A percentile compares a stretch with the other conserved stretches of the same genome.
Evolutionary conservation across 1,284 basidiomycete species (phyloP).

Genomic region (Phellopilus nigrolimitatus): DNA sequence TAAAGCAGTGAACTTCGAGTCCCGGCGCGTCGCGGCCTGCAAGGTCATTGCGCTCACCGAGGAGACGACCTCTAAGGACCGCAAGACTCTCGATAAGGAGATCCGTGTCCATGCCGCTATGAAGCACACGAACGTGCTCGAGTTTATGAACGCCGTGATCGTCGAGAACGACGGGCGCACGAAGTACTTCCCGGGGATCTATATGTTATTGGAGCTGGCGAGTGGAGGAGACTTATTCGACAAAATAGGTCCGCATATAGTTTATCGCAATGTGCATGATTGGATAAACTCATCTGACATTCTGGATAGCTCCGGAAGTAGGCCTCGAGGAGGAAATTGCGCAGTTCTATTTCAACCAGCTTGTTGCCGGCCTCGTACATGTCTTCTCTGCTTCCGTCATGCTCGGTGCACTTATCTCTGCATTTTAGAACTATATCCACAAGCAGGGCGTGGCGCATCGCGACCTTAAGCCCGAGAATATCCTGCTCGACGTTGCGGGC

Average conservation of each 20-base stretch:
- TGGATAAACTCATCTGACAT: not conserved
- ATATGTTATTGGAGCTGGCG: conserved; percentile 91
- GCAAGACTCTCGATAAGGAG: conserved; percentile 88
- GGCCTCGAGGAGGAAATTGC: conserved; percentile 87
- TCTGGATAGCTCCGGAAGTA: conserved; percentile 70
- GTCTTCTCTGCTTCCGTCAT: conserved; percentile 1
- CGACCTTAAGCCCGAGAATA: conserved; percentile 95
- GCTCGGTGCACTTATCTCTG: conserved; percentile 2
- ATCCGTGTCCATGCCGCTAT: conserved; percentile 86
- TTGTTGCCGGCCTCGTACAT: conserved; percentile 75
- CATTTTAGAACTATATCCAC: conserved; percentile 76
- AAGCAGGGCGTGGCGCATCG: conserved; percentile 90
- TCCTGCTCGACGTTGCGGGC: conserved; percentile 77
- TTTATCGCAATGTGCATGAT: not conserved
- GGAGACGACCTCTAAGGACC: conserved; percentile 54
- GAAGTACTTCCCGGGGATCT: conserved; percentile 72
- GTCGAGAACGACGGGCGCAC: conserved; percentile 63
- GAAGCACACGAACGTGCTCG: conserved; percentile 80
- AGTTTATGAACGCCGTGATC: conserved; percentile 76
- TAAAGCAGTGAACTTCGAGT: conserved; percentile 67
- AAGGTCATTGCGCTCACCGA: conserved; percentile 70
- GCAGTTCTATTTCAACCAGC: conserved; percentile 88
- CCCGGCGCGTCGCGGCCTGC: conserved; percentile 73
- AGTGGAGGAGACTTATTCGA: conserved; percentile 96
- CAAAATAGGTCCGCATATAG: conserved; percentile 74